Base-by-base conservation (phyloP, 768 basidiomycete species). In the Suillus placidus region DNA sequence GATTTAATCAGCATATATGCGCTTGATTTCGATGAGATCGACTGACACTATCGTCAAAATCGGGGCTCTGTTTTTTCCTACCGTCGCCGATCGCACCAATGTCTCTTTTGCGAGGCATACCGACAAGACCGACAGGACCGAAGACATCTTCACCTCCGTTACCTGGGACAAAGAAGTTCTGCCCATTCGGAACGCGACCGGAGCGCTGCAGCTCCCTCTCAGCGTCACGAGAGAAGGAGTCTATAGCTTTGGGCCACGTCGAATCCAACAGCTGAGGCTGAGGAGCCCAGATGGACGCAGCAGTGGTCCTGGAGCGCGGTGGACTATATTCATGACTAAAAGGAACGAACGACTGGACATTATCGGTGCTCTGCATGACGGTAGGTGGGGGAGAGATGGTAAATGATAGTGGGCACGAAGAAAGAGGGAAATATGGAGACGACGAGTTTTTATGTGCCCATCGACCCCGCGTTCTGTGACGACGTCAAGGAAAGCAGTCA, bases 81-180 rank as follows among this genome's bases (percentile, higher is more conserved):
- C 91, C 92, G 71, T 94, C 92, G 55, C 92, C 92, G 73, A 93
- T 88, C 72, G 90, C 90, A 6, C 92, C 91, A 60, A 92, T 81
- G 65, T 78, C 76, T 69, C 75, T 81, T 68, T 85, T 86, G 67
- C 81, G 82, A 37, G 72, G 70, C 37, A 71, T 67, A 64, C 76
- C 71, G 66, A 77, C 71, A 61, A 76, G 70, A 12, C 81, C 82
- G 37, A 83, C 73, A 1, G 85, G 83, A 4, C 89, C 90, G 69
- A 92, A 92, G 63, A 90, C 83, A 71, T 92, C 90, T 65, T 91
- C 87, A 64, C 80, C 80, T 40, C 38, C 57, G 67, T 73, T 82
- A 35, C 64, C 71, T 54, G 75, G 69, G 38, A 70, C 55, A 60
- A 70, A 68, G 51, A 43, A 63, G 43, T 69, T 66, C 64, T 71